These are phyloP conservation scores for Senecio squalidus DNA, from an alignment of 140 eudicot species.

Conservation along the genomic window DNA sequence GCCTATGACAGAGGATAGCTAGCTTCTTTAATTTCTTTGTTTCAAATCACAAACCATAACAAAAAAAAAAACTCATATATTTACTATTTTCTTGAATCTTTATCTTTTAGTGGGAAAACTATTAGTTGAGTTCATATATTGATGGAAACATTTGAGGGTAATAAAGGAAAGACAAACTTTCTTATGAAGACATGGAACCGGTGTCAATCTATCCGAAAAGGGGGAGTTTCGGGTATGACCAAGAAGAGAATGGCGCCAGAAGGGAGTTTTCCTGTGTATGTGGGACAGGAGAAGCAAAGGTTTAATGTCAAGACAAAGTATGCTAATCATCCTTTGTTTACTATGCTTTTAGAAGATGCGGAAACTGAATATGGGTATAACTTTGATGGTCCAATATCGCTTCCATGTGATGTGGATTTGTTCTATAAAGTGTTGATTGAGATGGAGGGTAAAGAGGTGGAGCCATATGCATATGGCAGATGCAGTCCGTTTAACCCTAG, in stretches of 20 bases:
- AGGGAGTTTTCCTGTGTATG: constrained; percentile 51
- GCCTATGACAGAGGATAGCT: neutral
- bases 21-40: too few relatives aligned
- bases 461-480: neutral
- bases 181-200: neutral
- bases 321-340: constrained; percentile 54
- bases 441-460: constrained; percentile 29
- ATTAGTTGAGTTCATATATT: neutral
- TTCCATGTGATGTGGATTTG: constrained; percentile 56
- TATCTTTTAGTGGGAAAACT: neutral
- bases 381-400: constrained; percentile 44
- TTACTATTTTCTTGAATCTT: neutral
- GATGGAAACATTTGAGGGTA: neutral
- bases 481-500: neutral
- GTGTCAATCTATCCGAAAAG: neutral
- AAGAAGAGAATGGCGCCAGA: constrained; percentile 24
- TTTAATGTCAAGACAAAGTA: constrained; percentile 41
- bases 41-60: neutral
- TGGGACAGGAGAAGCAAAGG: constrained; percentile 52
- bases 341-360: constrained; percentile 61
- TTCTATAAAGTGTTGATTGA: constrained; percentile 45
- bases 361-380: constrained; percentile 46
- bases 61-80: neutral
- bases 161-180: neutral
- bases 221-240: neutral